Base-by-base conservation (phyloP, 768 basidiomycete genomes). In the Leccinum imitatum region DNA sequence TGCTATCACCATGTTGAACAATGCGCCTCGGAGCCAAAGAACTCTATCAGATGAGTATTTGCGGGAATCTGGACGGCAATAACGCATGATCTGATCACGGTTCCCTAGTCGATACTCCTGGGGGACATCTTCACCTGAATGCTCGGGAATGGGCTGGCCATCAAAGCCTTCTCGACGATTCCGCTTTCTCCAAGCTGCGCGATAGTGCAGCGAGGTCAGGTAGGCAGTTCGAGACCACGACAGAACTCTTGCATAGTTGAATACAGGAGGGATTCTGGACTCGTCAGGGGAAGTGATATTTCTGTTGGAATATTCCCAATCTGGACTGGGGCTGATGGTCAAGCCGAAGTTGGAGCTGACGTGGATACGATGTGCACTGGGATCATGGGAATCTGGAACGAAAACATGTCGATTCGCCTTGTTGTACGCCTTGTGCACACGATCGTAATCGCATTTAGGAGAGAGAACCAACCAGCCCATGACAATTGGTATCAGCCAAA, bases 401-500 rank as follows among this genome's bases (percentile, higher is more conserved):
- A 58, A 58, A 0, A 21, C 59, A 1, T 10, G 50, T 46, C 25
- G 48, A 13, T 67, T 68, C 1, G 67, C 67, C 46, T 54, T 58
- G 31, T 57, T 0, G 25, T 66, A 68, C 21, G 59, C 64, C 1
- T 59, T 51, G 2, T 56, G 57, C 23, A 80, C 66, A 7, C 76
- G 72, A 3, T 44, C 30, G 3, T 69, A 67, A 60, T 79, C 75
- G 51, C 76, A 77, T 59, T 79, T 75, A 0, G 79, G 78, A 0
- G 78, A 76, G 8, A 79, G 59, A 52, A 77, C 69, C 8, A 80
- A 63, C 76, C 78, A 80, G 5, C 78, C 76, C 5, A 76, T 61
- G 10, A 79, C 74, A 6, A 80, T 61, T 0, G 79, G 72, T 7
- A 81, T 41, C 23, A 81, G 69, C 78, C 79, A 82, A 6, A 80